phyloP scores from a whole-genome alignment of 495 filamentous ascomycete species.

The Astrocystis sublimbata region DNA sequence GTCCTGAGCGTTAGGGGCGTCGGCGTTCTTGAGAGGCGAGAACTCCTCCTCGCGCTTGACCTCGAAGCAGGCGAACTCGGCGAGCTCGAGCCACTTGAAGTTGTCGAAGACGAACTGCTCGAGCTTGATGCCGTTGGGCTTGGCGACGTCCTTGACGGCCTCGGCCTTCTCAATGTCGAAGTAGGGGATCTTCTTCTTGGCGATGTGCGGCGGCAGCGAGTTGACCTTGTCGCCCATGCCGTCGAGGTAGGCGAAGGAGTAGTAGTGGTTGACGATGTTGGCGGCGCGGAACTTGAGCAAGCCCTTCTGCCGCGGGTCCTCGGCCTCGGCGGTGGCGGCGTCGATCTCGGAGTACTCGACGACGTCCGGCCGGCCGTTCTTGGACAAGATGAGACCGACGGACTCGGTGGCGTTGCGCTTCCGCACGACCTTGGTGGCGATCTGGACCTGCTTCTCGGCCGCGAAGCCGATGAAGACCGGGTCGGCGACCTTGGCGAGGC shows the following conservation, averaged over 20 bases:
- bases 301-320: slow-evolving; percentile 77
- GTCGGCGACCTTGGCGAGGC: slow-evolving; percentile 95
- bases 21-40: slow-evolving; percentile 95
- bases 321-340: slow-evolving; percentile 78
- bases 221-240: slow-evolving; percentile 83
- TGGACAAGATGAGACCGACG: slow-evolving; percentile 89
- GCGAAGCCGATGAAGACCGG: slow-evolving; percentile 94
- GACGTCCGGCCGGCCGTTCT: slow-evolving; percentile 95
- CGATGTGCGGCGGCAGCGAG: slow-evolving; percentile 90
- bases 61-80: slow-evolving; percentile 93
- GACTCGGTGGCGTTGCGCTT: slow-evolving; percentile 97
- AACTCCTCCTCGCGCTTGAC: slow-evolving; percentile 98
- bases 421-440: slow-evolving; percentile 97
- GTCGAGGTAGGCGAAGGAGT: slow-evolving; percentile 91
- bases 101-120: slow-evolving; percentile 99
- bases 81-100: slow-evolving; percentile 84
- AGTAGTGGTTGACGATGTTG: slow-evolving; percentile 99
- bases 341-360: slow-evolving; percentile 99
- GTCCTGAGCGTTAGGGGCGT: slow-evolving; percentile 80
- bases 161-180: slow-evolving; percentile 74
- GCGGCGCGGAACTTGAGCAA: slow-evolving; percentile 94
- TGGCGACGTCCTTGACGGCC: slow-evolving; percentile 74
- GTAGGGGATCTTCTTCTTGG: slow-evolving; percentile 96
- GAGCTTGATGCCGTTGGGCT: slow-evolving; percentile 97
- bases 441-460: slow-evolving; percentile 85